Evolutionary conservation across 768 basidiomycete genomes (phyloP).

Genomic region (Pisolithus microcarpus): DNA sequence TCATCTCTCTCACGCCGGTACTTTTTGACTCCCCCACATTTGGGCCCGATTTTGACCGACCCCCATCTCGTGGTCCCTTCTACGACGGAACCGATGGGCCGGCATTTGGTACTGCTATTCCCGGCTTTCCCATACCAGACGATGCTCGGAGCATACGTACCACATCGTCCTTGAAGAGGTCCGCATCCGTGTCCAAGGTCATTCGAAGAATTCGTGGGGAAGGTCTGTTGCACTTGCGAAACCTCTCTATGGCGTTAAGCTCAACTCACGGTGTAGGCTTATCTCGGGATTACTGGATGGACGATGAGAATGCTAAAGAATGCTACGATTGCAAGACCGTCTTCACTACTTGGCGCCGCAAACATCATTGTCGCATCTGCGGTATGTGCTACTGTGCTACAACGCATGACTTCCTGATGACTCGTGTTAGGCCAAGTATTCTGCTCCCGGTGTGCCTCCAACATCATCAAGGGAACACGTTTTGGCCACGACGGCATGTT

Average conservation of each 20-base stretch:
- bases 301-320: slow-evolving; percentile 90
- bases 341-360: slow-evolving; percentile 90
- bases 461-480: slow-evolving; percentile 88
- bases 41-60: slow-evolving; percentile 54
- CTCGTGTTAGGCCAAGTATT: slow-evolving; percentile 81
- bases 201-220: slow-evolving; percentile 87
- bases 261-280: slow-evolving; percentile 43
- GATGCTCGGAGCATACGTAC: slow-evolving; percentile 85
- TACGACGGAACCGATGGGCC: slow-evolving; percentile 51
- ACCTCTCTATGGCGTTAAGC: slow-evolving; percentile 4
- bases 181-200: slow-evolving; percentile 84
- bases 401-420: background rate
- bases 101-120: slow-evolving; percentile 69
- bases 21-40: slow-evolving; percentile 73
- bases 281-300: slow-evolving; percentile 98
- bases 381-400: slow-evolving; percentile 39
- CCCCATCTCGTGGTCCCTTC: slow-evolving; percentile 47
- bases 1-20: slow-evolving; percentile 80
- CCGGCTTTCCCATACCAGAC: slow-evolving; percentile 88
- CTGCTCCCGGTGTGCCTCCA: slow-evolving; percentile 93
- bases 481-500: slow-evolving; percentile 96
- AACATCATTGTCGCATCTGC: slow-evolving; percentile 97
- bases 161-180: slow-evolving; percentile 59
- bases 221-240: slow-evolving; percentile 38
- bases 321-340: slow-evolving; percentile 94